These are phyloP conservation scores for Ascoidea tarda DNA, from an alignment of 805 yeast species.

Conservation along the genomic window DNA sequence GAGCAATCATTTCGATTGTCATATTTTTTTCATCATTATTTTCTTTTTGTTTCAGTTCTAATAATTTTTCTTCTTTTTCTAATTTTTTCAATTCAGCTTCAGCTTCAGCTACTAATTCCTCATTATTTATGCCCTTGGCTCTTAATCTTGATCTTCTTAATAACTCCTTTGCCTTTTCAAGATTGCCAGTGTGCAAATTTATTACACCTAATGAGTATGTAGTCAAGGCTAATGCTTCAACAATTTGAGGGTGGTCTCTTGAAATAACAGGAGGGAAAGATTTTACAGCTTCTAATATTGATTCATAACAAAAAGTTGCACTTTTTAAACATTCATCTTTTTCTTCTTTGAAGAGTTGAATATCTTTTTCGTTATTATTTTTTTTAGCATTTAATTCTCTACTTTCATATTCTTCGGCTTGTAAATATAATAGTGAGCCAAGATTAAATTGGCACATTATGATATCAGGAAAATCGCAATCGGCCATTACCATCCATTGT, in stretches of 20 bases:
- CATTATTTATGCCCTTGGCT: background rate
- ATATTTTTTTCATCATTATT: background rate
- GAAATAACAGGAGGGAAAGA: slow-evolving; percentile 22
- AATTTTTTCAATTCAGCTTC: background rate
- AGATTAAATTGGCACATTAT: slow-evolving; percentile 53
- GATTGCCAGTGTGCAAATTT: slow-evolving; percentile 36
- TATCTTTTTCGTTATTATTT: slow-evolving; percentile 13
- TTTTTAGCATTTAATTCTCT: slow-evolving; percentile 22
- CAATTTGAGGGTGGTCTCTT: slow-evolving; percentile 24
- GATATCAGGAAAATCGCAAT: slow-evolving; percentile 49
- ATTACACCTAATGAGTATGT: slow-evolving; percentile 81
- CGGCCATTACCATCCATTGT: slow-evolving; percentile 63
- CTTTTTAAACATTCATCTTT: slow-evolving; percentile 18
- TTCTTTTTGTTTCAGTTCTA: background rate
- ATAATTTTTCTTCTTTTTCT: background rate
- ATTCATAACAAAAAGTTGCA: slow-evolving; percentile 27
- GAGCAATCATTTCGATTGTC: too few species aligned
- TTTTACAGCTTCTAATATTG: slow-evolving; percentile 27
- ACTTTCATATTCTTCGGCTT: slow-evolving; percentile 48
- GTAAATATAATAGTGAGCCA: slow-evolving; percentile 55
- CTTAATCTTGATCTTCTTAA: background rate
- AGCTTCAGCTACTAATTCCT: background rate
- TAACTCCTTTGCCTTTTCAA: background rate
- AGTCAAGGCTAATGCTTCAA: slow-evolving; percentile 65
- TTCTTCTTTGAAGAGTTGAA: slow-evolving; percentile 11